These are phyloP conservation scores for Naganishia randhawae DNA, from an alignment of 768 basidiomycete genomes.

Conservation along the genomic window DNA sequence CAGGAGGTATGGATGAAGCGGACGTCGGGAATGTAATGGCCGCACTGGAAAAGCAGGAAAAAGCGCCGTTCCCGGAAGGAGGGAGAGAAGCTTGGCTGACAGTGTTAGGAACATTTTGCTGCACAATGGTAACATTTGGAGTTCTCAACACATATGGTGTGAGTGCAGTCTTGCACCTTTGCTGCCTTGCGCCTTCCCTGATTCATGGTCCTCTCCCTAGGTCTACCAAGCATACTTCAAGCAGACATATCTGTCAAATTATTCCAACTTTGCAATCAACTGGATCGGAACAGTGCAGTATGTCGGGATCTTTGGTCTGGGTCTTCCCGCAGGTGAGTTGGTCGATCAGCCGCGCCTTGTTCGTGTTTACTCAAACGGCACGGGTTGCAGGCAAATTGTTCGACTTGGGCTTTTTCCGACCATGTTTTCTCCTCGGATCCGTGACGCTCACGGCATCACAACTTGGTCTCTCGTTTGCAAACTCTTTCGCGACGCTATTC, in stretches of 20 bases:
- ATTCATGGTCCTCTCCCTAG: not conserved
- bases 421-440: constrained; percentile 31
- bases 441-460: constrained; percentile 38
- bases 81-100: constrained; percentile 32
- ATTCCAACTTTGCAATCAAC: constrained; percentile 43
- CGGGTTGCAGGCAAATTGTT: constrained; percentile 48
- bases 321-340: constrained; percentile 23
- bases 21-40: constrained; percentile 16
- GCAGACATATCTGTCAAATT: constrained; percentile 27
- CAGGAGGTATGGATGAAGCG: not conserved
- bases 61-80: constrained; percentile 30
- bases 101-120: constrained; percentile 25
- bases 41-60: constrained; percentile 18
- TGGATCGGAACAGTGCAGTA: constrained; percentile 52
- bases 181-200: not conserved
- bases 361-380: constrained; percentile 17
- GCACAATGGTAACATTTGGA: constrained; percentile 37
- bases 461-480: constrained; percentile 39
- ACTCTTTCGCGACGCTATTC: constrained; percentile 37
- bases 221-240: constrained; percentile 51
- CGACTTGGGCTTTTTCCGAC: constrained; percentile 49
- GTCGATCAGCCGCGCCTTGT: not conserved
- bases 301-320: constrained; percentile 47
- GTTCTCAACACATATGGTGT: constrained; percentile 51
- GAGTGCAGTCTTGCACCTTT: not conserved